Conservation (phyloP, 176 grass and related monocot species). For the Luzula sylvatica region DNA sequence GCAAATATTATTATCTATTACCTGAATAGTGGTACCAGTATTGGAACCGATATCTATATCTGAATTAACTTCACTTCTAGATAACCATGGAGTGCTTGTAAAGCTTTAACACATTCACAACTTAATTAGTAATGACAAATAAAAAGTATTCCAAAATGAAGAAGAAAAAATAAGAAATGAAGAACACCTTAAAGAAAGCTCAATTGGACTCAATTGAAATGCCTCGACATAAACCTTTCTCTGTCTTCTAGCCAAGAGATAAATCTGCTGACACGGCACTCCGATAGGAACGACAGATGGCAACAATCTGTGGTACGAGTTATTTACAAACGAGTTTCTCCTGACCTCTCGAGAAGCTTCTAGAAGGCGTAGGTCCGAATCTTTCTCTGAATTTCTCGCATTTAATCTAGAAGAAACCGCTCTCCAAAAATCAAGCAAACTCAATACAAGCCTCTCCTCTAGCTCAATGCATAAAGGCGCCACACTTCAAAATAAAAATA, state of each 20-base stretch:
- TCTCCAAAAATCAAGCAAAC: constrained; percentile 75
- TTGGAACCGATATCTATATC: constrained; percentile 42
- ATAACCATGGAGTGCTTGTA: constrained; percentile 84
- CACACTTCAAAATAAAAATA: constrained; percentile 34
- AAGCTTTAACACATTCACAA: constrained; percentile 47
- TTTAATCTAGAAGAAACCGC: constrained; percentile 65
- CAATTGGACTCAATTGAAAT: constrained; percentile 71
- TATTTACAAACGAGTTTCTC: constrained; percentile 34
- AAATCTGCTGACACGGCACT: constrained; percentile 91
- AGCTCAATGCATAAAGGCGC: constrained; percentile 82
- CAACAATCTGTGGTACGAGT: constrained; percentile 35
- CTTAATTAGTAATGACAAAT: constrained; percentile 25
- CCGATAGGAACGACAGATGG: constrained; percentile 79
- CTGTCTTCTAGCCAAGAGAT: constrained; percentile 82
- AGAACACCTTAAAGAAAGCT: constrained; percentile 76
- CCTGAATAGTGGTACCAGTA: constrained; percentile 72
- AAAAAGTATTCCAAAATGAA: constrained; percentile 8
- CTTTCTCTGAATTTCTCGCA: constrained; percentile 42
- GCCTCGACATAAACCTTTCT: constrained; percentile 83
- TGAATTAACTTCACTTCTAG: constrained; percentile 59
- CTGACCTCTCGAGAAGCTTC: constrained; percentile 31
- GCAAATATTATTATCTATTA: constrained; percentile 7
- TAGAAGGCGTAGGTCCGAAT: constrained; percentile 47
- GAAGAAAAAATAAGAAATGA: neutral
- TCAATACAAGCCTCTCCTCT: constrained; percentile 82